phyloP scores from a whole-genome alignment of 441 rosid species.

The Flueggea neowawraea region DNA sequence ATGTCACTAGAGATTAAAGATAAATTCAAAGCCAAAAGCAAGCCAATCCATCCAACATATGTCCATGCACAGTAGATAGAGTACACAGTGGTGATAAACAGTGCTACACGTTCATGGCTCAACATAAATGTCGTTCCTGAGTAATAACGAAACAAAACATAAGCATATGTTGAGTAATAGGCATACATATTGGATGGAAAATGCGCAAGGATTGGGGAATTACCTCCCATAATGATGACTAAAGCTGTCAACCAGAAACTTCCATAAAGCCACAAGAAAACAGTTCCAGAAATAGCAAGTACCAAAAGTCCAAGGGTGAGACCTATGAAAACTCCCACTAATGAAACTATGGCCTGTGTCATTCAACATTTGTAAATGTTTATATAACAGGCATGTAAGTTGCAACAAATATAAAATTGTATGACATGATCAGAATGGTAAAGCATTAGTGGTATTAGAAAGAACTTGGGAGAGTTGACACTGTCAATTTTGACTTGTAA shows the following conservation, averaged over 20 bases:
- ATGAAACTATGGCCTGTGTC: slow-evolving; percentile 58
- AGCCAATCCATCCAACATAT: slow-evolving; percentile 85
- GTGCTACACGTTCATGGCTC: slow-evolving; percentile 68
- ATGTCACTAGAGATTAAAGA: slow-evolving; percentile 91
- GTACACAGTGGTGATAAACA: slow-evolving; percentile 56
- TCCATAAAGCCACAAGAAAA: slow-evolving; percentile 87
- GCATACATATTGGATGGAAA: slow-evolving; percentile 4
- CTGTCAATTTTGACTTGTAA: too few species aligned
- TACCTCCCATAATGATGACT: slow-evolving; percentile 71
- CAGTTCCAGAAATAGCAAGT: slow-evolving; percentile 56
- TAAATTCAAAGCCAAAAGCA: slow-evolving; percentile 76
- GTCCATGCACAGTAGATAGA: slow-evolving; percentile 78
- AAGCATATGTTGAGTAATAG: slow-evolving; percentile 15
- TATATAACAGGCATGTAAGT: too few species aligned
- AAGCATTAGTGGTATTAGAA: too few species aligned
- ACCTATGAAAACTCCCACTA: slow-evolving; percentile 64
- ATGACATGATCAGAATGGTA: too few species aligned
- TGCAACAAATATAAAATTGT: slow-evolving; percentile 8
- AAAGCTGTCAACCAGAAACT: slow-evolving; percentile 86
- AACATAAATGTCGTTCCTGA: slow-evolving; percentile 71
- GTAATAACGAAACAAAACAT: slow-evolving; percentile 15
- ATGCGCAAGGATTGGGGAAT: slow-evolving; percentile 12
- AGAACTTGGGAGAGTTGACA: too few species aligned
- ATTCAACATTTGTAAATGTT: slow-evolving; percentile 13
- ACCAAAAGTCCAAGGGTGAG: slow-evolving; percentile 57